Percentiles rank a stretch among this genome's conserved stretches.
phyloP scores from a whole-genome alignment of 2,329 filamentous ascomycete species.

The Aspergillus eucalypticola region DNA sequence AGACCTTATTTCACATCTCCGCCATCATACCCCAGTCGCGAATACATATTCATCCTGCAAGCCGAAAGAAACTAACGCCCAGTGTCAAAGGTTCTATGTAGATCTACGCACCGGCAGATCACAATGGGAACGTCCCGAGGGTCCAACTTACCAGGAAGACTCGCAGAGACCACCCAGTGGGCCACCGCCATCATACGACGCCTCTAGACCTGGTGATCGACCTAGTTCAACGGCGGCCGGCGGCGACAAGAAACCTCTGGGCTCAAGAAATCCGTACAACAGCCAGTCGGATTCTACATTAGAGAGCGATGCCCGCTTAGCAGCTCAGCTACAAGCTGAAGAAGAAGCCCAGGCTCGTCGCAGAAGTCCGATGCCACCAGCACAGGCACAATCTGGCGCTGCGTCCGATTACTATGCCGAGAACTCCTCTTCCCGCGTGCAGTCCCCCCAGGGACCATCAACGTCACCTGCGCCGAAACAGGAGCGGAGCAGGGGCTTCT shows the following conservation, averaged over 20 bases:
- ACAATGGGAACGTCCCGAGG: constrained; percentile 83
- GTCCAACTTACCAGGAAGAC: constrained; percentile 55
- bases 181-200: constrained; percentile 61
- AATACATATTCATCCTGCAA: not conserved
- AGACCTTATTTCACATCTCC: constrained; percentile 15
- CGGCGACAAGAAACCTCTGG: constrained; percentile 49
- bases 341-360: constrained; percentile 65
- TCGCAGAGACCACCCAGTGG: constrained; percentile 45
- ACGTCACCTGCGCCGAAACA: constrained; percentile 31
- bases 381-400: constrained; percentile 33
- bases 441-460: constrained; percentile 24
- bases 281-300: constrained; percentile 38
- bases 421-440: constrained; percentile 13
- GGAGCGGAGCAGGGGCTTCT: constrained; percentile 48
- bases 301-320: constrained; percentile 71
- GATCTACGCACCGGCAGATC: constrained; percentile 86
- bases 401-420: constrained; percentile 52
- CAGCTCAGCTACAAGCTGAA: constrained; percentile 77
- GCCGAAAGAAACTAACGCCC: constrained; percentile 18
- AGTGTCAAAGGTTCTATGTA: constrained; percentile 73
- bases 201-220: constrained; percentile 49
- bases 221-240: constrained; percentile 37
- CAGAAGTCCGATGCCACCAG: constrained; percentile 6
- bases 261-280: constrained; percentile 74
- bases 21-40: not conserved